phyloP scores from a whole-genome alignment of 352 stramenopile species.

The Pseudoperonospora humuli region DNA sequence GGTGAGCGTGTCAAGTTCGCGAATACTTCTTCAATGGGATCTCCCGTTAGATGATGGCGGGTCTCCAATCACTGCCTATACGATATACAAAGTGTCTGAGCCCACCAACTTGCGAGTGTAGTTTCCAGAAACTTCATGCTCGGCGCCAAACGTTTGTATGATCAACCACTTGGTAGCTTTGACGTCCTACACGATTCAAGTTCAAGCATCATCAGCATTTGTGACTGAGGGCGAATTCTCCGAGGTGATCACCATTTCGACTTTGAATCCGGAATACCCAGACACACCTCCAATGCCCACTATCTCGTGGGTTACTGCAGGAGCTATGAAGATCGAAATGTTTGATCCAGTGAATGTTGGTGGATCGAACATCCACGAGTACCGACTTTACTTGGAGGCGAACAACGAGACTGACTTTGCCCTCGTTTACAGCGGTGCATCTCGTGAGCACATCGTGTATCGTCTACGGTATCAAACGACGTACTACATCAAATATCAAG shows the following conservation, averaged over 20 bases:
- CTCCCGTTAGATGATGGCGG: constrained; percentile 41
- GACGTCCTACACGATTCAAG: constrained; percentile 35
- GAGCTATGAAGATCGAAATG: constrained; percentile 48
- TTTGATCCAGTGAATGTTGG: constrained; percentile 39
- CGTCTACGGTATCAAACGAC: constrained; percentile 20
- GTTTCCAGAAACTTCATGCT: constrained; percentile 26
- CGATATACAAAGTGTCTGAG: constrained; percentile 27
- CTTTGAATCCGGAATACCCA: constrained; percentile 32
- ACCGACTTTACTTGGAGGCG: constrained; percentile 30
- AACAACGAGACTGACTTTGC: constrained; percentile 17
- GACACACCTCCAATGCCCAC: constrained; percentile 27
- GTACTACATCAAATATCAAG: constrained; percentile 47
- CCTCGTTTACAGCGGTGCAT: constrained; percentile 21
- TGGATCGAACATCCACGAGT: constrained; percentile 33
- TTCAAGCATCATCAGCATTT: constrained; percentile 26
- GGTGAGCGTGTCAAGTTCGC: constrained; percentile 31
- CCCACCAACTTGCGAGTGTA: not conserved
- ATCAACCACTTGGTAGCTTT: constrained; percentile 33
- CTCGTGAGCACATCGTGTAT: constrained; percentile 24
- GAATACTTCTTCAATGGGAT: constrained; percentile 36
- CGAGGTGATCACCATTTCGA: constrained; percentile 13
- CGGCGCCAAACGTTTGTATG: constrained; percentile 24
- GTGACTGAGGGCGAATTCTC: constrained; percentile 27
- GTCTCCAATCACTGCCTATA: constrained; percentile 37
- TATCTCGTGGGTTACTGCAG: constrained; percentile 32